Percentiles rank a stretch among this genome's conserved stretches.
phyloP scores from a whole-genome alignment of 108 stramenopile genomes.

The Thalassiosira profunda region DNA sequence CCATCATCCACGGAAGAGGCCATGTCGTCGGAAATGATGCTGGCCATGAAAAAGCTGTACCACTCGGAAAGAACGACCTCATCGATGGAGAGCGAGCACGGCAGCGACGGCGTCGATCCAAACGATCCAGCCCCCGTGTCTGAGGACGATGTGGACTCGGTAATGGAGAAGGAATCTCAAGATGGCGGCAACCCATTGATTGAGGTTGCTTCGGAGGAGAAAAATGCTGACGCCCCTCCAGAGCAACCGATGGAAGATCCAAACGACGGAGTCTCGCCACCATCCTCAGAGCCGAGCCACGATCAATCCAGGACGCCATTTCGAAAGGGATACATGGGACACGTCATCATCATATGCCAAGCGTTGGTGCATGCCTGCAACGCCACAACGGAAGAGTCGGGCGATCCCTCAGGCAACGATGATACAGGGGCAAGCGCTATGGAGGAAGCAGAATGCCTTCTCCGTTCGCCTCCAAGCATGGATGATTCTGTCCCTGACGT shows the following conservation, averaged over 20 bases:
- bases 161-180: constrained; percentile 52
- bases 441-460: no score
- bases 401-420: background rate
- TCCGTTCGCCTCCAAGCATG: no score
- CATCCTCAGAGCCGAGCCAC: background rate
- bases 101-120: constrained; percentile 25
- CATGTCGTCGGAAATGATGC: background rate
- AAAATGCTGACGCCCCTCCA: no score
- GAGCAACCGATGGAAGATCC: no score
- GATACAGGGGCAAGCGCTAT: background rate
- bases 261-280: no score
- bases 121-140: constrained; percentile 65
- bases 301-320: no score
- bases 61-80: constrained; percentile 10
- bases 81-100: constrained; percentile 42
- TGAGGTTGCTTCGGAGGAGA: background rate
- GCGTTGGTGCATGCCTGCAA: constrained; percentile 89
- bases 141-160: constrained; percentile 80
- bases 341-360: constrained; percentile 96
- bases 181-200: no score
- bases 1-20: constrained; percentile 2
- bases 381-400: constrained; percentile 6
- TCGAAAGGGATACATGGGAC: constrained; percentile 94
- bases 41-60: constrained; percentile 24
- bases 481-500: no score